A percentile compares a stretch with the other conserved stretches of the same genome.
phyloP scores from a whole-genome alignment of 129 eudicot species.

The Flaveria linearis region DNA sequence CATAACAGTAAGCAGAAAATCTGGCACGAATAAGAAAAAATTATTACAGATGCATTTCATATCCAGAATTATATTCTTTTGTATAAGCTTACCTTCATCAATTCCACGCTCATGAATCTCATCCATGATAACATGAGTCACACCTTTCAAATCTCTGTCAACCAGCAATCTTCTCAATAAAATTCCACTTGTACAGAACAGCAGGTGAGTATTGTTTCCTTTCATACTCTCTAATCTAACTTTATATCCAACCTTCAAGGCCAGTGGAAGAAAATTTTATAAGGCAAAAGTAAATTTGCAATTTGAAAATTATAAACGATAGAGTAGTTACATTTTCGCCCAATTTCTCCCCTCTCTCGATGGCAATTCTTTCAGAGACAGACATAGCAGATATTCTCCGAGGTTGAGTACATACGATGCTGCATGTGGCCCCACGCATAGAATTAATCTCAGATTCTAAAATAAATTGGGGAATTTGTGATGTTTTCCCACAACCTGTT shows the following conservation, averaged over 20 bases:
- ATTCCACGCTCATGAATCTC: slow-evolving; percentile 96
- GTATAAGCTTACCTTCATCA: slow-evolving; percentile 69
- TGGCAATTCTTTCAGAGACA: slow-evolving; percentile 87
- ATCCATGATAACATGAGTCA: slow-evolving; percentile 84
- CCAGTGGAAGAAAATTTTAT: background rate
- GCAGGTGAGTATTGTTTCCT: slow-evolving; percentile 84
- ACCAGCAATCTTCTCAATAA: slow-evolving; percentile 73
- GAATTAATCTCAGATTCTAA: slow-evolving; percentile 71
- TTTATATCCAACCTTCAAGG: slow-evolving; percentile 74
- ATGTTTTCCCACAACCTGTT: slow-evolving; percentile 96
- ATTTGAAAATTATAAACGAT: background rate
- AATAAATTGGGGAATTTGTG: slow-evolving; percentile 88
- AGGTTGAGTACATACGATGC: slow-evolving; percentile 87
- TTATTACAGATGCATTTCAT: slow-evolving; percentile 22
- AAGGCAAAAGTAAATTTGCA: background rate
- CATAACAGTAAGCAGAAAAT: slow-evolving; percentile 78
- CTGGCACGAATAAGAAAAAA: slow-evolving; percentile 39
- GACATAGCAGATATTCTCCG: slow-evolving; percentile 91
- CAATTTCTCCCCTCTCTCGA: slow-evolving; percentile 78
- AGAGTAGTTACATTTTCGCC: slow-evolving; percentile 75
- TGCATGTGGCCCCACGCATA: slow-evolving; percentile 64
- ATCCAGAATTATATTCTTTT: background rate
- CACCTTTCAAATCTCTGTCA: slow-evolving; percentile 73
- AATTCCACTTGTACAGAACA: slow-evolving; percentile 82
- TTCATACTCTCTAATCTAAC: slow-evolving; percentile 83